A percentile compares a stretch with the other conserved stretches of the same genome.
Evolutionary conservation across 257 asterid genomes (phyloP).

Genomic region (Eucommia ulmoides): DNA sequence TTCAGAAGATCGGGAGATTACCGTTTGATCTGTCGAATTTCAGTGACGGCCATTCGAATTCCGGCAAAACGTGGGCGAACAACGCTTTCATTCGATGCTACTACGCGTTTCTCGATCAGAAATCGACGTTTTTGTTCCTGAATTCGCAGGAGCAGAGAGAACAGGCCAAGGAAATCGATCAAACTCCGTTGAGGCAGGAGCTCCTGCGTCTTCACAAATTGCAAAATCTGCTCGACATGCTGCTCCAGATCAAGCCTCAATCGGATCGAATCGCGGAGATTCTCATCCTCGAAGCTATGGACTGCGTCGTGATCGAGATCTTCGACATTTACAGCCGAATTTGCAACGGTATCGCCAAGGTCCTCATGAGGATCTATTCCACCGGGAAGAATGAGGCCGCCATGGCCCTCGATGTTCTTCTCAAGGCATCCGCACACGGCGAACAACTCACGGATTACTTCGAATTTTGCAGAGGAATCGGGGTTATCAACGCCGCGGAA

Average conservation of each 20-base stretch:
- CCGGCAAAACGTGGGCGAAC: constrained; percentile 33
- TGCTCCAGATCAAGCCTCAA: constrained; percentile 52
- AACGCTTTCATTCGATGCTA: constrained; percentile 51
- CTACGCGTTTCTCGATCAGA: constrained; percentile 63
- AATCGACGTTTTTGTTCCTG: constrained; percentile 33
- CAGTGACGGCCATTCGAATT: constrained; percentile 28
- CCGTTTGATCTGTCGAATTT: constrained; percentile 77
- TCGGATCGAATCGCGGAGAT: constrained; percentile 27
- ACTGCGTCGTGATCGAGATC: constrained; percentile 44
- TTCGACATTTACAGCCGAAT: constrained; percentile 54
- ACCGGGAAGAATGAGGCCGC: constrained; percentile 41
- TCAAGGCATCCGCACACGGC: constrained; percentile 45
- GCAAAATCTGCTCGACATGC: constrained; percentile 42
- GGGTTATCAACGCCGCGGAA: constrained; percentile 41
- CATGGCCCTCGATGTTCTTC: constrained; percentile 38
- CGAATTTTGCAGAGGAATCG: constrained; percentile 50
- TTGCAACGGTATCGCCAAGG: constrained; percentile 49
- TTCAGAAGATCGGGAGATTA: constrained; percentile 45
- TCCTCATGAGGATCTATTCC: constrained; percentile 33
- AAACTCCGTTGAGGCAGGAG: constrained; percentile 24
- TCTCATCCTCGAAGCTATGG: constrained; percentile 57
- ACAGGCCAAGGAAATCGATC: background rate
- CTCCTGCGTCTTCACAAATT: constrained; percentile 33
- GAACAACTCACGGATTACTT: constrained; percentile 46
- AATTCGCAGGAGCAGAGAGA: constrained; percentile 18